Base-by-base conservation (phyloP, 148 eudicot genomes). In the Rhododendron ovatum region DNA sequence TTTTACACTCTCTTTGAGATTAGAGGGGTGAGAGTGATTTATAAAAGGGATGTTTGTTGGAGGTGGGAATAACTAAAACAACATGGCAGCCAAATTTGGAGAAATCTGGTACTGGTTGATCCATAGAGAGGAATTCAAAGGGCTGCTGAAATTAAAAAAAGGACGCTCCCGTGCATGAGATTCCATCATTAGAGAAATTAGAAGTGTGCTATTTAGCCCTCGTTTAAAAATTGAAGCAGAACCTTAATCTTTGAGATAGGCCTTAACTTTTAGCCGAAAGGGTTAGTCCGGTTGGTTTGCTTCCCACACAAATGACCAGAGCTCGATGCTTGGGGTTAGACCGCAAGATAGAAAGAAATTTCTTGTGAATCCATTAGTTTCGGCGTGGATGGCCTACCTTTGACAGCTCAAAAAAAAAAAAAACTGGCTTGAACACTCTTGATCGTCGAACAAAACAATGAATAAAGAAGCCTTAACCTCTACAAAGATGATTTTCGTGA, bases 31-130 rank as follows among this genome's bases (percentile, higher is more conserved):
- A 39, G 4, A 10, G 9, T 76, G 43, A 41, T 39, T 13, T 18
- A 50, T 24, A 48, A 3, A 22, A 51, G 51, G 50, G 30, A 53
- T 82, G 85, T 82, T 73, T 33, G 80, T 83, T 83, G 71, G 78
- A 59, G 82, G 41, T 65, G 83, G 33, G 50, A 57, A 55, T 83
- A 81, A 78, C 83, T 50, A 45, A 80, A 45, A 65, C 76, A 53
- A 43, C 26, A 53, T 47, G 33, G 5, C 43, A 14, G 9, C 73
- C 9, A 65, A 51, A 37, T 80, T 73, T 47, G 69, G 77, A 77
- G 61, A 59, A 26, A 75, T 2, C 10, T 78, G 48, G 76, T 39
- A 76, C 63, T 78, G 39, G 85, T 76, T 82, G 81, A 65, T 65
- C 73, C 73, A 10, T 26, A 65, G 14, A 26, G 30, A n/a, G 73